Evolutionary conservation across 1,139 yeast species (phyloP), one percentile per base, ranked within the genome.

Genomic region (Magnusiomyces suaveolens): DNA sequence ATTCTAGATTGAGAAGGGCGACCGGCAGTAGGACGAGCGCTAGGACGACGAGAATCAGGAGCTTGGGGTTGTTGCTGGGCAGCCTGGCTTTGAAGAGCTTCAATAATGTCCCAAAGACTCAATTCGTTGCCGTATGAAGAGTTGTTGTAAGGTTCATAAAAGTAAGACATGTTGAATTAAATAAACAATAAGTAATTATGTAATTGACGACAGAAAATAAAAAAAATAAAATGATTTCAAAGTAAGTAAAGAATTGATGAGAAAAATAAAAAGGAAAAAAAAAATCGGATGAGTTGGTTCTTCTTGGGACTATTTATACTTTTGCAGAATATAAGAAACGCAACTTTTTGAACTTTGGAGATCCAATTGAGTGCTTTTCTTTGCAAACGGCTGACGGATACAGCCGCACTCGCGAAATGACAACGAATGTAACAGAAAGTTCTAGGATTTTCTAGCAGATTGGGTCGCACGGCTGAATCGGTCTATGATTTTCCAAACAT

Each of bases 71-170:
- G 46, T 43, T 46, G 24, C 4, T 29, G 39, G 16, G 38, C 36
- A 29, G 49, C 49, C n/a, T 46, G 49, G 39, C 29, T 46, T n/a
- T 46, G 49, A 14, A 46, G 49, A 26, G 49, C 49, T 21, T 46
- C 49, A 16, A 46, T 26, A 23, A 46, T 46, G 39, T 46, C 49
- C 49, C 38, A 46, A 16, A 46, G 38, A 21, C 24, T 18, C 23
- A 46, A 21, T 10, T 44, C 21, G 49, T 32, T 46, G n/a, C 21
- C 26, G 41, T 46, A 46, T 6, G 49, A 24, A 21, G 36, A n/a
- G 36, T 6, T 8, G 36, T 29, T 29, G 47, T 44, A 44, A 33
- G 4, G 4, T 6, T 23, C 33, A 20, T 23, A 24, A 39, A 20
- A 46, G 49, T 46, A 46, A 46, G 49, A 26, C 49, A 46, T 46